A percentile compares a stretch with the other conserved stretches of the same genome.
Conservation (phyloP, 78 protist genomes). For the Mantamonas sphyraenae region DNA sequence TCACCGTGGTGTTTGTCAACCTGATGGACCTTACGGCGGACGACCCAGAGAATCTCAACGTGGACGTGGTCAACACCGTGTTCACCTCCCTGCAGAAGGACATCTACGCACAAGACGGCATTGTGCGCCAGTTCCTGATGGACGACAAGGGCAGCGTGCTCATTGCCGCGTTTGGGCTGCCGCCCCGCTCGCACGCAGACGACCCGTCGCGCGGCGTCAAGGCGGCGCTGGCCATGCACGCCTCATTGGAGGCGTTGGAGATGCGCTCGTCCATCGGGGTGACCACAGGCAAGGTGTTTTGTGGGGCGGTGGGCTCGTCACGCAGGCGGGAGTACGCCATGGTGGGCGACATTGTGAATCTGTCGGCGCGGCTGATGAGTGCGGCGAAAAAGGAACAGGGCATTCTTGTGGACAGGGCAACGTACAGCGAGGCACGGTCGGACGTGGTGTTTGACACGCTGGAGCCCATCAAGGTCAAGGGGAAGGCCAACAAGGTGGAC, state of each 20-base stretch:
- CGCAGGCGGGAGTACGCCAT: slow-evolving; percentile 65
- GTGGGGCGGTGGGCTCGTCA: slow-evolving; percentile 59
- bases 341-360: slow-evolving; percentile 26
- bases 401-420: slow-evolving; percentile 1
- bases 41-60: too few relatives aligned
- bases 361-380: slow-evolving; percentile 18
- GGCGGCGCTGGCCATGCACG: slow-evolving; percentile 50
- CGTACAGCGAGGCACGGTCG: background rate
- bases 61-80: too few relatives aligned
- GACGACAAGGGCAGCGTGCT: slow-evolving; percentile 60
- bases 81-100: background rate
- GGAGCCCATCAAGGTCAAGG: background rate
- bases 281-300: slow-evolving; percentile 68
- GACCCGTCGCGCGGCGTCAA: slow-evolving; percentile 55
- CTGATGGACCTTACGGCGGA: too few relatives aligned
- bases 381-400: slow-evolving; percentile 3
- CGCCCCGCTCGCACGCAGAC: slow-evolving; percentile 52
- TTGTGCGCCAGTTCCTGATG: slow-evolving; percentile 8
- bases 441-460: background rate
- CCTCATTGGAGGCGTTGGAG: slow-evolving; percentile 1
- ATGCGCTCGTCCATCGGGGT: slow-evolving; percentile 50
- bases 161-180: slow-evolving; percentile 62
- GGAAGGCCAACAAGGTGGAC: background rate
- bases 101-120: slow-evolving; percentile 2
- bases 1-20: too few relatives aligned